Conservation (phyloP, 495 filamentous ascomycete species). For the Hypoxylon rickii region DNA sequence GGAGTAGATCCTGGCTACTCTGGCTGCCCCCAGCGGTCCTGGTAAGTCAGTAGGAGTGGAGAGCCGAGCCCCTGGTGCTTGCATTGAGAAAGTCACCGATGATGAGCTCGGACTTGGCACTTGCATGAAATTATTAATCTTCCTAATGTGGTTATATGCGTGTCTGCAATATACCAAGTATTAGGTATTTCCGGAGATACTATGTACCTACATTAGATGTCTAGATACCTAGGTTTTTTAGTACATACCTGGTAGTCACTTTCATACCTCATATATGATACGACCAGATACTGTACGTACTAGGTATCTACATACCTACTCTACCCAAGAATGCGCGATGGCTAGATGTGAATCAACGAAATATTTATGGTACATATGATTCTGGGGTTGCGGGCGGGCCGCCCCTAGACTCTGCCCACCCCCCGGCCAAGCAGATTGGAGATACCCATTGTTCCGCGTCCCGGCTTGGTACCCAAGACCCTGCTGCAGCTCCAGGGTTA, state of each 20-base stretch:
- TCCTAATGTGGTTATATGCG: slow-evolving; percentile 22
- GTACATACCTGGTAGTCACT: no score
- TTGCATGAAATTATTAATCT: slow-evolving; percentile 24
- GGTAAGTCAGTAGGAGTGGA: slow-evolving; percentile 2
- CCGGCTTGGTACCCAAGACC: slow-evolving; percentile 10
- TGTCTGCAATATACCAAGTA: slow-evolving; percentile 10
- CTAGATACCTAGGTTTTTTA: no score
- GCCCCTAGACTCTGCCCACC: slow-evolving; percentile 29
- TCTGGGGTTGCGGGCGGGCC: slow-evolving; percentile 18
- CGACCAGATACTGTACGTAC: no score
- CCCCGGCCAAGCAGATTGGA: no score
- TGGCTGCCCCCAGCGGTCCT: not conserved
- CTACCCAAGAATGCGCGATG: not conserved
- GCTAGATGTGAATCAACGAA: slow-evolving; percentile 2
- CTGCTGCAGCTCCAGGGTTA: no score
- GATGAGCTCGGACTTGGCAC: slow-evolving; percentile 2
- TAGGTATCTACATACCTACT: no score
- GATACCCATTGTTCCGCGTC: not conserved
- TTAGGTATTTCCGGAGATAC: slow-evolving; percentile 16
- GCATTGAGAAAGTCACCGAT: slow-evolving; percentile 16
- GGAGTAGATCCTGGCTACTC: not conserved
- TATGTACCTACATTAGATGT: no score
- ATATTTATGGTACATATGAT: not conserved
- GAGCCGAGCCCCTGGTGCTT: no score
- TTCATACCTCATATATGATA: no score